A percentile compares a stretch with the other conserved stretches of the same genome.
These are phyloP conservation scores for Earliella scabrosa DNA, from an alignment of 1,284 basidiomycete species.

Conservation along the genomic window DNA sequence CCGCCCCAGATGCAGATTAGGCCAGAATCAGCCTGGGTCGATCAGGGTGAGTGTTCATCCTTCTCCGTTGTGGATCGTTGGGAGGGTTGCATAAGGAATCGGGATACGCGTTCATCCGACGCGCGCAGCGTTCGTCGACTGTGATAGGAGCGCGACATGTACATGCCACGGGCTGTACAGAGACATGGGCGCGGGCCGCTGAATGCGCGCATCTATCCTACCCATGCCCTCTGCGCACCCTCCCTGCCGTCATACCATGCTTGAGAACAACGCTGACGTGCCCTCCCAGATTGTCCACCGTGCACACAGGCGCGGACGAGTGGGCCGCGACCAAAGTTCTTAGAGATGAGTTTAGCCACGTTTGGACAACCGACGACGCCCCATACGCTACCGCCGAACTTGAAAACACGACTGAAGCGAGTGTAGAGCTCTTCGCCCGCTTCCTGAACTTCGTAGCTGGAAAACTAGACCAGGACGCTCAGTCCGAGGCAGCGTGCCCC, in stretches of 20 bases:
- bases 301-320: slow-evolving; percentile 75
- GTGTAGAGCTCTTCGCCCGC: slow-evolving; percentile 77
- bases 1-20: too few relatives aligned
- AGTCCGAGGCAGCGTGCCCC: slow-evolving; percentile 60
- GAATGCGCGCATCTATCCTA: slow-evolving; percentile 1
- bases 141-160: not conserved
- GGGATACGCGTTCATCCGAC: not conserved
- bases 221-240: not conserved
- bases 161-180: not conserved
- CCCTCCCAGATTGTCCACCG: slow-evolving; percentile 72
- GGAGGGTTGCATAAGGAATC: not conserved
- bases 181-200: too few relatives aligned
- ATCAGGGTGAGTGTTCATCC: slow-evolving; percentile 60
- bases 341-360: slow-evolving; percentile 82
- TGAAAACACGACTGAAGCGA: slow-evolving; percentile 63
- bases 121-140: not conserved
- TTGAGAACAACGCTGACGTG: slow-evolving; percentile 8
- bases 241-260: too few relatives aligned
- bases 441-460: slow-evolving; percentile 79
- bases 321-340: slow-evolving; percentile 91
- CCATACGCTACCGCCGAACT: slow-evolving; percentile 54
- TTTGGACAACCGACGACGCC: slow-evolving; percentile 59
- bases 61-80: not conserved
- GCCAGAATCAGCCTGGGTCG: slow-evolving; percentile 59
- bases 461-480: slow-evolving; percentile 57